phyloP scores from a whole-genome alignment of 2,329 filamentous ascomycete genomes.

The Aspergillus spinulosporus region DNA sequence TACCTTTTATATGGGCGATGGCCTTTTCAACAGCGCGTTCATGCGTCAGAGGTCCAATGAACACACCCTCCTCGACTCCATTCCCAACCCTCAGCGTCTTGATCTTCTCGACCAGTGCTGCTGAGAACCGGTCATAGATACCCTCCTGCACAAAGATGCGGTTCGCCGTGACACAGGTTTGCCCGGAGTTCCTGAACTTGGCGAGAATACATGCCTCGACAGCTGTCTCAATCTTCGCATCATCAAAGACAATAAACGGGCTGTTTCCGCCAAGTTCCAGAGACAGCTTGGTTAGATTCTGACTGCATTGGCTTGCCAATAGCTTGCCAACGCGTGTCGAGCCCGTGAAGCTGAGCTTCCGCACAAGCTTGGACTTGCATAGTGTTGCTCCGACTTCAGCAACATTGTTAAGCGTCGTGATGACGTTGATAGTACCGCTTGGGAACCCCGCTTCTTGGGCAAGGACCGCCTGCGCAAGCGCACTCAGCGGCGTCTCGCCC shows the following conservation, averaged over 20 bases:
- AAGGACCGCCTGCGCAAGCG: slow-evolving; percentile 29
- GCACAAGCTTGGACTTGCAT: slow-evolving; percentile 4
- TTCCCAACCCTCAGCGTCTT: slow-evolving; percentile 11
- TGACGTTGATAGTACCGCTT: slow-evolving; percentile 27
- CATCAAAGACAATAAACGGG: slow-evolving; percentile 61
- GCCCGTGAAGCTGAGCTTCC: slow-evolving; percentile 19
- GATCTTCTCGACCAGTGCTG: slow-evolving; percentile 1
- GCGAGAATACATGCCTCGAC: slow-evolving; percentile 14
- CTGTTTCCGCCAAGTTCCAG: slow-evolving; percentile 63
- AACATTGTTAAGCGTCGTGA: slow-evolving; percentile 10
- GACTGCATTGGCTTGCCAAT: slow-evolving; percentile 31
- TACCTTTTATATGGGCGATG: slow-evolving; percentile 60
- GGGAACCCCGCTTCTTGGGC: slow-evolving; percentile 35
- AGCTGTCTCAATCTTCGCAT: slow-evolving; percentile 54
- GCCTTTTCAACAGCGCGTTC: slow-evolving; percentile 51
- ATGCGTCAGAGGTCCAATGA: slow-evolving; percentile 14
- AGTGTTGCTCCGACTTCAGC: slow-evolving; percentile 11
- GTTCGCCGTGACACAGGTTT: slow-evolving; percentile 20
- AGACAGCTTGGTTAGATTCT: slow-evolving; percentile 61
- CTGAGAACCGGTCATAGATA: slow-evolving; percentile 10
- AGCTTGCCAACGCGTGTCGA: slow-evolving; percentile 16
- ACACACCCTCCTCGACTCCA: slow-evolving; percentile 4
- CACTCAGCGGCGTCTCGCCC: slow-evolving; percentile 36
- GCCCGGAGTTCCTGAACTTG: slow-evolving; percentile 16
- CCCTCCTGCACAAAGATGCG: slow-evolving; percentile 16